These are phyloP conservation scores for Biscutella laevigata DNA, from an alignment of 441 rosid species.

Conservation along the genomic window DNA sequence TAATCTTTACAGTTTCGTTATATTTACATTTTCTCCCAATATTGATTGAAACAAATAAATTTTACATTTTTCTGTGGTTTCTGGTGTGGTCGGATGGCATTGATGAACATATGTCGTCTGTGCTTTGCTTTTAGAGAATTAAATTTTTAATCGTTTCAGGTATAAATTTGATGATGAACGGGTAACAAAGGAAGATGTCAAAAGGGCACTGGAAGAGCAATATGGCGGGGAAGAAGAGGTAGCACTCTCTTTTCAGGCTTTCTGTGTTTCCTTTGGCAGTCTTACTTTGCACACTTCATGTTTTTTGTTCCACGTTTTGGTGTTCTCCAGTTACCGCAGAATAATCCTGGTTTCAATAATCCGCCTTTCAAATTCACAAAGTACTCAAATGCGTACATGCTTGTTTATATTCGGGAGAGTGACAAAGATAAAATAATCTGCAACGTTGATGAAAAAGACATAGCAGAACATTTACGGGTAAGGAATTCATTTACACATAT, in stretches of 20 bases:
- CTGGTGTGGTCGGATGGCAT: slow-evolving; percentile 2
- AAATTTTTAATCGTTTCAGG: slow-evolving; percentile 35
- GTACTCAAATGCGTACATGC: slow-evolving; percentile 95
- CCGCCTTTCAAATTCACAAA: slow-evolving; percentile 87
- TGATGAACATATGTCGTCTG: background rate
- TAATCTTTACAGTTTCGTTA: background rate
- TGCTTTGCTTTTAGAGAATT: slow-evolving; percentile 8
- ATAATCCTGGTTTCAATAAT: slow-evolving; percentile 86
- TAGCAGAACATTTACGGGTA: slow-evolving; percentile 94
- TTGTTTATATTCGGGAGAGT: slow-evolving; percentile 90
- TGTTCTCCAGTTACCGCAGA: slow-evolving; percentile 58
- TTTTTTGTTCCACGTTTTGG: background rate
- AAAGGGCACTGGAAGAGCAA: slow-evolving; percentile 92
- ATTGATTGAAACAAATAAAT: background rate
- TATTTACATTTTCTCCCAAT: background rate
- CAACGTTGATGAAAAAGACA: slow-evolving; percentile 91
- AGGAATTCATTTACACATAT: slow-evolving; percentile 14
- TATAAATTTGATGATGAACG: slow-evolving; percentile 95
- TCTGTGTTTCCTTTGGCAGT: background rate
- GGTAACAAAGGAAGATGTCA: slow-evolving; percentile 87
- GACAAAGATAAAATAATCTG: slow-evolving; percentile 93
- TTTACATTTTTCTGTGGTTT: background rate
- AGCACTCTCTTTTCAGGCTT: slow-evolving; percentile 20
- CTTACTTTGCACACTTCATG: background rate
- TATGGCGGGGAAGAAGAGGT: slow-evolving; percentile 99